These are phyloP conservation scores for Geotrichum klebahnii DNA, from an alignment of 1,139 yeast species.

Conservation along the genomic window DNA sequence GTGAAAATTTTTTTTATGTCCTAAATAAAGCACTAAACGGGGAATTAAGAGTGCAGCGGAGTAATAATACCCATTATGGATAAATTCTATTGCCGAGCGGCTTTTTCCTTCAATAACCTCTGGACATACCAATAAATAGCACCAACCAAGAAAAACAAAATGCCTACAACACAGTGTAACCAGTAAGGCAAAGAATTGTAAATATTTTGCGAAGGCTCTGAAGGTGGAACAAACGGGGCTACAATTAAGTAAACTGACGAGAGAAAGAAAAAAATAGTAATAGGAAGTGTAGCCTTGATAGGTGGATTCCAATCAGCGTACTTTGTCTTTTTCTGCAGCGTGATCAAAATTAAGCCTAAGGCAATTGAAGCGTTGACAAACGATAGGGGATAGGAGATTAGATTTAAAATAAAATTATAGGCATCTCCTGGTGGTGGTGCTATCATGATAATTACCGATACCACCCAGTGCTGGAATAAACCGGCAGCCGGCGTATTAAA, in stretches of 20 bases:
- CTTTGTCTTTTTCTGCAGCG: constrained; percentile 48
- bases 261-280: constrained; percentile 59
- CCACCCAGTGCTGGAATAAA: constrained; percentile 51
- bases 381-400: constrained; percentile 72
- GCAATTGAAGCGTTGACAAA: constrained; percentile 69
- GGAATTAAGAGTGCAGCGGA: neutral
- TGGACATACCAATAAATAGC: constrained; percentile 53
- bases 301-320: constrained; percentile 62
- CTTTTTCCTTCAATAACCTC: neutral
- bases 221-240: constrained; percentile 81
- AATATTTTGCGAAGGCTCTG: constrained; percentile 55
- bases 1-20: neutral
- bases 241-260: constrained; percentile 65
- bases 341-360: constrained; percentile 66
- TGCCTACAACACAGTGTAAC: constrained; percentile 76
- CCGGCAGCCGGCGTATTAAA: constrained; percentile 56
- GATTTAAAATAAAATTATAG: constrained; percentile 66
- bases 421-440: constrained; percentile 76
- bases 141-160: constrained; percentile 74
- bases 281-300: constrained; percentile 61
- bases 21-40: no score
- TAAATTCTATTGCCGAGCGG: neutral
- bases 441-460: constrained; percentile 50
- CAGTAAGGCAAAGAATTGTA: constrained; percentile 69
- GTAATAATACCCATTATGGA: neutral